Percentiles rank a stretch among this genome's conserved stretches.
These are phyloP conservation scores for Aspergillus caelatus DNA, from an alignment of 2,329 filamentous ascomycete genomes.

Conservation along the genomic window DNA sequence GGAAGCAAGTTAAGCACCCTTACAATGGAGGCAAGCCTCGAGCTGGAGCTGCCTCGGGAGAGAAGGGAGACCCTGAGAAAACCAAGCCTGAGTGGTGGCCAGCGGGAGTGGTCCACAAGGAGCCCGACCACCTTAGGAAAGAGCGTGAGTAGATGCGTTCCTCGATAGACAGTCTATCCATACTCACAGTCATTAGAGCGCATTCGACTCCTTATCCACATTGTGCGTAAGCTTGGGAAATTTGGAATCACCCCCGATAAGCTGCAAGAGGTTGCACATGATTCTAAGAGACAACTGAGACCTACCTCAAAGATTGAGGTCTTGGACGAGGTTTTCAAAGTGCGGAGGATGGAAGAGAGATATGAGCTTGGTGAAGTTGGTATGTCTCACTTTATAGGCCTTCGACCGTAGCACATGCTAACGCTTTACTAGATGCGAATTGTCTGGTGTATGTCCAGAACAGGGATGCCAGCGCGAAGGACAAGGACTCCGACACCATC, in stretches of 20 bases:
- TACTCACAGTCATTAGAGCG: constrained; percentile 30
- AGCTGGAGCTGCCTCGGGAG: constrained; percentile 37
- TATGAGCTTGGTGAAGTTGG: constrained; percentile 46
- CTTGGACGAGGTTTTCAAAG: constrained; percentile 45
- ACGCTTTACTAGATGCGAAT: constrained; percentile 30
- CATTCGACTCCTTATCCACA: constrained; percentile 43
- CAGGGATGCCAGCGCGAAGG: constrained; percentile 37
- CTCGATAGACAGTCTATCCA: not conserved
- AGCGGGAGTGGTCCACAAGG: constrained; percentile 49
- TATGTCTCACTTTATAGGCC: constrained; percentile 22
- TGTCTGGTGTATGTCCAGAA: constrained; percentile 43
- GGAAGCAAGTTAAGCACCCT: constrained; percentile 52
- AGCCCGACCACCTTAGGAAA: constrained; percentile 53
- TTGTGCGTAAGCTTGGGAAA: constrained; percentile 41
- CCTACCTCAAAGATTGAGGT: constrained; percentile 39
- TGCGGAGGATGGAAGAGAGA: constrained; percentile 44
- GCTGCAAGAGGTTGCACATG: constrained; percentile 43
- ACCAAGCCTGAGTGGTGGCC: constrained; percentile 52
- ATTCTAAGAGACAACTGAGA: constrained; percentile 42
- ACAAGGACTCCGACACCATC: constrained; percentile 35
- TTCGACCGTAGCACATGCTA: not conserved
- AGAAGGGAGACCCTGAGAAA: constrained; percentile 45
- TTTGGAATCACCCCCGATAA: constrained; percentile 42
- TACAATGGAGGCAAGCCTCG: constrained; percentile 50
- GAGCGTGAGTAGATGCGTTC: constrained; percentile 40